A percentile compares a stretch with the other conserved stretches of the same genome.
Conservation (phyloP, 768 basidiomycete species). For the Mycena kentingensis region DNA sequence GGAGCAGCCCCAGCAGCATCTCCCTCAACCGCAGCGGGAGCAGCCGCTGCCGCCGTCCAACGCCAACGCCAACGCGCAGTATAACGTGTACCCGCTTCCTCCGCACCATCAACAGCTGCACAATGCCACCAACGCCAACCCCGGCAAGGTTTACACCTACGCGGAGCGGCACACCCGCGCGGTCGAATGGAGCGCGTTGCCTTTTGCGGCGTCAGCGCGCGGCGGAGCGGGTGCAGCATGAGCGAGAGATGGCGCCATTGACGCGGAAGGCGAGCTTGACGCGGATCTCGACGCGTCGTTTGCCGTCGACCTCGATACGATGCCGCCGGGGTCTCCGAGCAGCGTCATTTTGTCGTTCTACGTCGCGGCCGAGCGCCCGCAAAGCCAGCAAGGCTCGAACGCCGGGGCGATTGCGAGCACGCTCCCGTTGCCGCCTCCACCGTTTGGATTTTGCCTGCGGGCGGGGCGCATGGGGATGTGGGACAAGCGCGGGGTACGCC, state of each 20-base stretch:
- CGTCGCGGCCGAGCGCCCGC: conserved; percentile 3
- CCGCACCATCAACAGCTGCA: too few relatives aligned
- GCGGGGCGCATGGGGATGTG: too few relatives aligned
- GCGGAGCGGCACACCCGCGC: conserved; percentile 21
- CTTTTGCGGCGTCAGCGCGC: conserved; percentile 12
- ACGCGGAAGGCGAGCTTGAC: neutral
- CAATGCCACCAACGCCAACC: too few relatives aligned
- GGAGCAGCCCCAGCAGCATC: too few relatives aligned
- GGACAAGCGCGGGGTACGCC: too few relatives aligned
- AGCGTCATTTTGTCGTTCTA: conserved; percentile 18
- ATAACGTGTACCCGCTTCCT: too few relatives aligned
- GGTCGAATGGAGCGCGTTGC: conserved; percentile 20
- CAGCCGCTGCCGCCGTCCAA: too few relatives aligned
- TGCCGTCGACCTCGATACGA: neutral
- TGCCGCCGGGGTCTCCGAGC: neutral
- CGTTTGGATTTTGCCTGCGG: conserved; percentile 13
- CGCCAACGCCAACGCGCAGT: too few relatives aligned
- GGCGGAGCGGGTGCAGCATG: conserved; percentile 13
- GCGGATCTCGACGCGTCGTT: neutral
- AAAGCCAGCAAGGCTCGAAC: neutral
- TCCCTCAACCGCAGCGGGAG: too few relatives aligned
- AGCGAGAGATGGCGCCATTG: neutral
- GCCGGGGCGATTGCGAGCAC: neutral
- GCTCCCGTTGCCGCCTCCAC: conserved; percentile 14
- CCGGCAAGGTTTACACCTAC: too few relatives aligned